Base-by-base conservation (phyloP, 805 yeast genomes). In the Pichia pseudocactophila region DNA sequence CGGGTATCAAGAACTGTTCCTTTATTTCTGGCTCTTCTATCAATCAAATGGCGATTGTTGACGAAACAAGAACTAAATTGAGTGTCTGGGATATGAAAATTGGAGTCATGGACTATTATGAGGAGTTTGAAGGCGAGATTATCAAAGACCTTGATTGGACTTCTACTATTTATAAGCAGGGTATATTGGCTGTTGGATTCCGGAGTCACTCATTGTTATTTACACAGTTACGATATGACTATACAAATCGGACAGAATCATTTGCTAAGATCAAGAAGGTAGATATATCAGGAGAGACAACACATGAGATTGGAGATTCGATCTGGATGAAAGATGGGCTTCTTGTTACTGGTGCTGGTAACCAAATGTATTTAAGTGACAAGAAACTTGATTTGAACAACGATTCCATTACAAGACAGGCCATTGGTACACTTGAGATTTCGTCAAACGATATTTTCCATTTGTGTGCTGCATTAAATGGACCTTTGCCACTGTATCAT, bases 71-170 rank as follows among this genome's bases (percentile, higher is more conserved):
- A 5, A 62, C 62, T 33, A 63, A 64, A 32, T 59, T 90, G 34
- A 66, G 80, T 0, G 75, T 89, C n/a, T 90, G 96, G 95, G 95
- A 88, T 58, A 65, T 80, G 30, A 70, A 70, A 36, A 68, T 80
- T 26, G 75, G 80, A 4, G 76, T 83, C 1, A 61, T 85, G 41
- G 95, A 84, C 55, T 82, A 74, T 51, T 68, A 66, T 35, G 78
- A 76, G 49, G 43, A 48, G 2, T 73, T 67, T 46, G 56, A 60
- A 1, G 55, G 50, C 3, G 54, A 54, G 10, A 32, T 44, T 4
- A 76, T 88, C 7, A 60, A 69, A 19, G 96, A 88, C 57, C 66
- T 89, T 22, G 97, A 89, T 61, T 89, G 97, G 97, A 83, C 95
- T 0, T 73, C 81, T 41, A 78, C 81, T 2, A 68, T 67, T 11